Evolutionary conservation across 1,284 basidiomycete species (phyloP).

Genomic region (Vanrija sp.): DNA sequence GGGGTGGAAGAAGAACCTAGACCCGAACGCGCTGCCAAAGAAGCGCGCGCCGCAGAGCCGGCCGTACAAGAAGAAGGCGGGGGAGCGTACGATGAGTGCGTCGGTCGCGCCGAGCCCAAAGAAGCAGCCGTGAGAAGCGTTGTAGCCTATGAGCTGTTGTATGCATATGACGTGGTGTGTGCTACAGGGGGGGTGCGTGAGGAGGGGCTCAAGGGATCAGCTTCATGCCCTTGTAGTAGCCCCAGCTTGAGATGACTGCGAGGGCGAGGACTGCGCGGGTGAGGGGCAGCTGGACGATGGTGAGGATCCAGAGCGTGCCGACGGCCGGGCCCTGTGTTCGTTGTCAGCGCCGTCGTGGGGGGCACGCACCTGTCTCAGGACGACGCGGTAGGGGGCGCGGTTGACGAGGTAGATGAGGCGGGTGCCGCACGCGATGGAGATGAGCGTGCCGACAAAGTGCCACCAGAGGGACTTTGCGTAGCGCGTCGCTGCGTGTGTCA

Average conservation of each 20-base stretch:
- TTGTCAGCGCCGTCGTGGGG: not conserved
- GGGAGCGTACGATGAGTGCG: not conserved
- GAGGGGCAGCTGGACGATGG: conserved; percentile 46
- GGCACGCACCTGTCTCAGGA: conserved; percentile 39
- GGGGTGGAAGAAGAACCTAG: conserved; percentile 36
- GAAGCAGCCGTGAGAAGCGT: conserved; percentile 3
- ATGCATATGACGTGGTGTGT: not conserved
- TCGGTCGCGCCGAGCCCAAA: conserved; percentile 9
- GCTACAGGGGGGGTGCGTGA: conserved; percentile 2
- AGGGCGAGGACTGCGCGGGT: conserved; percentile 35
- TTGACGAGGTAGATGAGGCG: conserved; percentile 50
- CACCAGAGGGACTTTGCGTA: conserved; percentile 25
- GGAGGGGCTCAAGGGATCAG: not conserved
- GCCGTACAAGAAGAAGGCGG: conserved; percentile 14
- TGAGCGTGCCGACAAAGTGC: conserved; percentile 27
- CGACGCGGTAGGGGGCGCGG: conserved; percentile 36
- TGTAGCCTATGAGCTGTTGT: conserved; percentile 4
- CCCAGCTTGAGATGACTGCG: conserved; percentile 2
- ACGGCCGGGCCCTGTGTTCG: conserved; percentile 44
- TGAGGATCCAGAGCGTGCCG: conserved; percentile 47
- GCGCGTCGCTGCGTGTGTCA: conserved; percentile 27
- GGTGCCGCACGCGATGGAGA: conserved; percentile 31
- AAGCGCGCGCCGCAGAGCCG: not conserved
- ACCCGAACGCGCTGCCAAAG: conserved; percentile 17
- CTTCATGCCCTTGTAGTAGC: not conserved